Evolutionary conservation across 169 alveolate genomes (phyloP).

Genomic region (Plasmodium blacklocki): DNA sequence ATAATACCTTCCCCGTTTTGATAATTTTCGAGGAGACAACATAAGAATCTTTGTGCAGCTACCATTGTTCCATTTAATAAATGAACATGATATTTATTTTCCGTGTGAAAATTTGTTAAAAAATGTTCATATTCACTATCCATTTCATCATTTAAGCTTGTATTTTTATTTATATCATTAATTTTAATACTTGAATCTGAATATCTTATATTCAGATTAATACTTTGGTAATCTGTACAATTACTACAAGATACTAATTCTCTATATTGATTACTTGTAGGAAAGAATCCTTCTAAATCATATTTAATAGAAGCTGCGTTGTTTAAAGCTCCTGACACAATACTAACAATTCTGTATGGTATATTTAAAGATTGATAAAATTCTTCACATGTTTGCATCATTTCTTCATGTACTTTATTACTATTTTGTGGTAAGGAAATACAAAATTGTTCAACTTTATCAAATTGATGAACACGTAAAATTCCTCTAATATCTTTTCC

Average conservation of each 20-base stretch:
- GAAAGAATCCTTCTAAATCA: conserved; percentile 99
- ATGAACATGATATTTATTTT: conserved; percentile 92
- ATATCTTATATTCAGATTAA: conserved; percentile 81
- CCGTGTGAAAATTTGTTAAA: conserved; percentile 87
- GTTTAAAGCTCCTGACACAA: conserved; percentile 99
- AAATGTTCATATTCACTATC: conserved; percentile 91
- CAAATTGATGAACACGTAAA: conserved; percentile 99
- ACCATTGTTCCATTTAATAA: conserved; percentile 98
- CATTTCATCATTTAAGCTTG: conserved; percentile 9
- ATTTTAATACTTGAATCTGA: conserved; percentile 73
- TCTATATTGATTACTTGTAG: conserved; percentile 96
- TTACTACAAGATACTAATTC: conserved; percentile 99
- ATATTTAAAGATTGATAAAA: conserved; percentile 95
- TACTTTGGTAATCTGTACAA: conserved; percentile 98
- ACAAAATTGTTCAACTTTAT: conserved; percentile 98
- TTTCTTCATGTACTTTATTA: conserved; percentile 91
- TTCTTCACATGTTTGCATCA: conserved; percentile 96
- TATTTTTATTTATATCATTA: neutral
- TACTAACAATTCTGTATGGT: conserved; percentile 97
- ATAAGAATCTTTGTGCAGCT: conserved; percentile 98
- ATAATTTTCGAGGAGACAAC: conserved; percentile 96
- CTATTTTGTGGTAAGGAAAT: conserved; percentile 96
- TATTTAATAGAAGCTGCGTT: conserved; percentile 99
- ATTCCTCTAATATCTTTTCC: conserved; percentile 99
- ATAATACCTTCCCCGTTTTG: conserved; percentile 95